Percentiles rank a stretch among this genome's conserved stretches.
Conservation (phyloP, 306 rosid genomes). For the Nissolia schottii region DNA sequence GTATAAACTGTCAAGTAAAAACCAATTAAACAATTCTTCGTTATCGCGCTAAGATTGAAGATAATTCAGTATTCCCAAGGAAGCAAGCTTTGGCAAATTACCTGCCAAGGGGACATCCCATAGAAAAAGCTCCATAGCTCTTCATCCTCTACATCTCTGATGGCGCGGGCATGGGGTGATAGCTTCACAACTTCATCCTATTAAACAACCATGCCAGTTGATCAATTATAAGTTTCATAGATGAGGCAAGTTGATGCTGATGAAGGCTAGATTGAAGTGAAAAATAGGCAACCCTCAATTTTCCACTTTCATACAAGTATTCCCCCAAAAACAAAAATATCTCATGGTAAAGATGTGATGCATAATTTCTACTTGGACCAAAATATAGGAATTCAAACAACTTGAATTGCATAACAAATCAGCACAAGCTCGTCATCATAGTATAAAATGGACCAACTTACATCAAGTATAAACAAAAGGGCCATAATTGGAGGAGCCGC, state of each 20-base stretch:
- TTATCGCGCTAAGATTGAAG: constrained; percentile 20
- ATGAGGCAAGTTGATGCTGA: neutral
- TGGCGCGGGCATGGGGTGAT: constrained; percentile 96
- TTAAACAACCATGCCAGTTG: constrained; percentile 9
- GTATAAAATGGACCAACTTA: constrained; percentile 27
- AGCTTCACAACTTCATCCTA: constrained; percentile 96
- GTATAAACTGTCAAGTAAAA: constrained; percentile 59
- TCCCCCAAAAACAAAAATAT: neutral
- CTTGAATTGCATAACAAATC: neutral
- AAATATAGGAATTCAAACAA: neutral
- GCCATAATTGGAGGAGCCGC: constrained; percentile 97
- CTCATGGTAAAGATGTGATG: neutral
- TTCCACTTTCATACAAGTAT: neutral
- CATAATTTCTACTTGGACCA: neutral
- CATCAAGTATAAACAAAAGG: constrained; percentile 89
- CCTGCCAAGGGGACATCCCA: constrained; percentile 99
- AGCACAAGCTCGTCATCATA: neutral
- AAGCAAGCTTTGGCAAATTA: constrained; percentile 21
- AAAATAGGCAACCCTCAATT: neutral
- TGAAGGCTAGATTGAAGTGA: neutral
- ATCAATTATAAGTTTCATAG: neutral
- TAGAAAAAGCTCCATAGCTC: constrained; percentile 93
- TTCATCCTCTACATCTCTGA: constrained; percentile 97
- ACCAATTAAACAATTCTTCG: constrained; percentile 2
- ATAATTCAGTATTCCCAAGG: neutral